Percentiles rank a stretch among this genome's conserved stretches.
Conservation (phyloP, 176 grass and related monocot species). For the Avena eriantha region DNA sequence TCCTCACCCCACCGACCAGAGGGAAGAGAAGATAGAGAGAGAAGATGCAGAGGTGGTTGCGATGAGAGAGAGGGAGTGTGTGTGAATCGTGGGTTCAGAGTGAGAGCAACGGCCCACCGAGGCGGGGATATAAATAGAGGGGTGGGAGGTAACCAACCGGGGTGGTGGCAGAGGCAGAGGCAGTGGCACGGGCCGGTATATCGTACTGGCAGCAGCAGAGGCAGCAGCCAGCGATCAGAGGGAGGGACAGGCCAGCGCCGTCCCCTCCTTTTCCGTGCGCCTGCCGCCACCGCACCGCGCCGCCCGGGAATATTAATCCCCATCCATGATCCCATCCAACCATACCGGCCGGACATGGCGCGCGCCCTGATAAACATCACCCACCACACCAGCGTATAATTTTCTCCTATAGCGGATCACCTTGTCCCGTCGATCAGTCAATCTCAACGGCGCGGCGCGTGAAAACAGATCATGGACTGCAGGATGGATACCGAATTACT, state of each 20-base stretch:
- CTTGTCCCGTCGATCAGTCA: too few species aligned
- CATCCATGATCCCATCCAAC: background rate
- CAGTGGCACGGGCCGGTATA: conserved; percentile 44
- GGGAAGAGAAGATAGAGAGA: background rate
- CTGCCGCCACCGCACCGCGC: conserved; percentile 40
- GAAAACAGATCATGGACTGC: too few species aligned
- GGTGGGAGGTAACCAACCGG: conserved; percentile 21
- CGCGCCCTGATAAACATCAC: too few species aligned
- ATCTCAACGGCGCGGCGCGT: too few species aligned
- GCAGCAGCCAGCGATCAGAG: background rate
- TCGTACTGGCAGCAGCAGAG: background rate
- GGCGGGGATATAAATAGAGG: conserved; percentile 60
- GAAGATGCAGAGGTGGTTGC: conserved; percentile 46
- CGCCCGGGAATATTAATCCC: conserved; percentile 26
- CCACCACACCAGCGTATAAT: too few species aligned
- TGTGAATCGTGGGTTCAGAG: conserved; percentile 34
- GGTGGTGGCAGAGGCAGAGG: conserved; percentile 4
- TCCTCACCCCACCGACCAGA: background rate
- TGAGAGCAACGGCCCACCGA: conserved; percentile 54
- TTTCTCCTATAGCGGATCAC: too few species aligned
- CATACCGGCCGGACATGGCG: background rate
- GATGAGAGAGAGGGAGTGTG: background rate
- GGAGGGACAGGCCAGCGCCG: background rate
- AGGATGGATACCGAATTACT: too few species aligned
- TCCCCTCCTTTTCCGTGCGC: conserved; percentile 47